Base-by-base conservation (phyloP, 345 rosid genomes). In the Euphorbia lathyris region DNA sequence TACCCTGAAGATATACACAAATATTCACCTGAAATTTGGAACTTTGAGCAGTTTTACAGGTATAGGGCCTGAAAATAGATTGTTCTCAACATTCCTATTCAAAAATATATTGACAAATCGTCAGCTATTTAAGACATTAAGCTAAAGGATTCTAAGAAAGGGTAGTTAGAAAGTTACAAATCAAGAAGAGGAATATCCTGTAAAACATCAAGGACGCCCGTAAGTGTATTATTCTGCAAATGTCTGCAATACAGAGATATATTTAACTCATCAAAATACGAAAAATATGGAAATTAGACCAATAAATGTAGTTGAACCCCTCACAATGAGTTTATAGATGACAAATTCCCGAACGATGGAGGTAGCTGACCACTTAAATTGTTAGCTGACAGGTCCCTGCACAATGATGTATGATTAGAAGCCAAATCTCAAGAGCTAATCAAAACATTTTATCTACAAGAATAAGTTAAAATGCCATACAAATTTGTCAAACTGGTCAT, bases 11-110 rank as follows among this genome's bases (percentile, higher is more conserved):
- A 20, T 9, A 20, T 29, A 29, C 26, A 7, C 29, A 36, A 48
- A 17, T 19, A 23, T 25, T 80, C 75, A 95, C 99, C 82, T 86
- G 86, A 95, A 92, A 78, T 82, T 77, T 0, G 92, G 97, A 78
- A 95, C 77, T 45, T 43, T 77, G 56, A 85, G 77, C 71, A 95
- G 68, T 76, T 86, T 84, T 25, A 74, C 72, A 19, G 99, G 98
- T 79, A 90, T 85, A 75, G 97, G 96, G 52, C 99, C 97, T 0
- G 96, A 95, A 79, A 95, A 88, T 69, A 84, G 76, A 83, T 95
- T 92, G 79, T 92, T 82, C 83, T 83, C 96, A 13, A 95, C 81
- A 76, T 95, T 84, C 88, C 99, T 92, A 72, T 25, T 9, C 36
- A 65, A 42, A 60, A 76, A 67, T 51, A 59, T 55, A 65, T 20